Evolutionary conservation across 805 yeast genomes (phyloP).

Genomic region (Metschnikowia amazonensis): DNA sequence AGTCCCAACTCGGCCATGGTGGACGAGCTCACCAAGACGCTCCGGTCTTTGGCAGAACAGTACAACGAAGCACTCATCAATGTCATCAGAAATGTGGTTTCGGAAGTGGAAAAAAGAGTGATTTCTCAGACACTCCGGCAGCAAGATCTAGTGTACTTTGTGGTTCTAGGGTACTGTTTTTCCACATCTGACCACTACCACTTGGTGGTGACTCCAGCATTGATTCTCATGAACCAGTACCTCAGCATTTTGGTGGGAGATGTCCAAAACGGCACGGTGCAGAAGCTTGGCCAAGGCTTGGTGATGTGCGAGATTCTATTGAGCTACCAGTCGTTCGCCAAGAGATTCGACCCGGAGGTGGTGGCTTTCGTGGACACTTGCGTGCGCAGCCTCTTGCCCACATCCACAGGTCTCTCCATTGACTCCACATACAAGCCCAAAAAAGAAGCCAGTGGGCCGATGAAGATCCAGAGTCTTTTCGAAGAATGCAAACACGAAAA

Average conservation of each 20-base stretch:
- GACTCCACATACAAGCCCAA: constrained; percentile 16
- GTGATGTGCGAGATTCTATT: constrained; percentile 62
- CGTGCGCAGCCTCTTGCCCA: constrained; percentile 41
- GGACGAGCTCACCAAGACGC: constrained; percentile 41
- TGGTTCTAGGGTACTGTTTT: constrained; percentile 70
- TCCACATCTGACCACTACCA: constrained; percentile 97
- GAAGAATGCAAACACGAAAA: constrained; percentile 9
- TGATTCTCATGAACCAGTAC: constrained; percentile 67
- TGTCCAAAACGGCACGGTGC: constrained; percentile 23
- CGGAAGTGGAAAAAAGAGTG: constrained; percentile 53
- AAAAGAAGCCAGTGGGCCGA: constrained; percentile 4
- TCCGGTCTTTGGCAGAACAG: constrained; percentile 60
- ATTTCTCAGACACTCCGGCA: constrained; percentile 19
- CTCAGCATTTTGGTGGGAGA: constrained; percentile 33
- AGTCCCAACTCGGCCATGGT: constrained; percentile 25
- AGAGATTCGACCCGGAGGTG: constrained; percentile 81
- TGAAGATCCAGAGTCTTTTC: constrained; percentile 13
- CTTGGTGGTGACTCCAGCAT: constrained; percentile 80
- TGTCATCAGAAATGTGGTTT: constrained; percentile 55
- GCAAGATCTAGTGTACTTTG: constrained; percentile 62
- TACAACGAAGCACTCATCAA: constrained; percentile 63
- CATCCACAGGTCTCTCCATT: constrained; percentile 15
- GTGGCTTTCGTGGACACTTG: constrained; percentile 53
- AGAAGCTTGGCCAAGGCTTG: constrained; percentile 54
- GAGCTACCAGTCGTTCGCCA: constrained; percentile 74